phyloP scores from a whole-genome alignment of 192 early-diverging fungal genomes.

The Backusella mclennaniae region DNA sequence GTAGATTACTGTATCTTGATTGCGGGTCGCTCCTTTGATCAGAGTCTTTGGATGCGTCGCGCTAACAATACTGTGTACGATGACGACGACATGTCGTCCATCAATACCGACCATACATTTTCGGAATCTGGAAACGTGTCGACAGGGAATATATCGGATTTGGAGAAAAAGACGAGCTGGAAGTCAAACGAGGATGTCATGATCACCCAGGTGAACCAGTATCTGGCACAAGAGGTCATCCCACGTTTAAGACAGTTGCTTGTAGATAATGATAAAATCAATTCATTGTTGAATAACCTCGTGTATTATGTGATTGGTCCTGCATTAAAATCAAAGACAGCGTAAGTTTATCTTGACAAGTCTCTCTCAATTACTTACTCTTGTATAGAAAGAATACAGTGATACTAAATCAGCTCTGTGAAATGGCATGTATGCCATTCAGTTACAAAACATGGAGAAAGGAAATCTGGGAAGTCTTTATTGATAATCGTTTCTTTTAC shows the following conservation, averaged over 20 bases:
- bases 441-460: conserved; percentile 68
- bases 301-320: conserved; percentile 82
- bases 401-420: conserved; percentile 56
- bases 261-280: conserved; percentile 72
- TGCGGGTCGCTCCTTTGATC: conserved; percentile 74
- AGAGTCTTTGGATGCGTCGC: conserved; percentile 59
- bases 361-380: too few species aligned
- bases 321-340: conserved; percentile 57
- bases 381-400: conserved; percentile 26
- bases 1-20: conserved; percentile 76
- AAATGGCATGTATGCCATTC: conserved; percentile 61
- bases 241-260: conserved; percentile 68
- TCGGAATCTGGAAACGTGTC: conserved; percentile 17
- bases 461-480: conserved; percentile 77
- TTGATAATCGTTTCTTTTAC: conserved; percentile 68
- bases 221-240: conserved; percentile 54
- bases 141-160: conserved; percentile 36
- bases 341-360: conserved; percentile 12
- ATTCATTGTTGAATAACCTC: conserved; percentile 62
- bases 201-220: conserved; percentile 57
- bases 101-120: conserved; percentile 9
- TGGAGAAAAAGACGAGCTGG: conserved; percentile 46
- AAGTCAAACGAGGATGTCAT: conserved; percentile 64
- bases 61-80: conserved; percentile 44
- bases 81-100: conserved; percentile 28